Conservation (phyloP, 345 rosid genomes). For the Brassica carinata region DNA sequence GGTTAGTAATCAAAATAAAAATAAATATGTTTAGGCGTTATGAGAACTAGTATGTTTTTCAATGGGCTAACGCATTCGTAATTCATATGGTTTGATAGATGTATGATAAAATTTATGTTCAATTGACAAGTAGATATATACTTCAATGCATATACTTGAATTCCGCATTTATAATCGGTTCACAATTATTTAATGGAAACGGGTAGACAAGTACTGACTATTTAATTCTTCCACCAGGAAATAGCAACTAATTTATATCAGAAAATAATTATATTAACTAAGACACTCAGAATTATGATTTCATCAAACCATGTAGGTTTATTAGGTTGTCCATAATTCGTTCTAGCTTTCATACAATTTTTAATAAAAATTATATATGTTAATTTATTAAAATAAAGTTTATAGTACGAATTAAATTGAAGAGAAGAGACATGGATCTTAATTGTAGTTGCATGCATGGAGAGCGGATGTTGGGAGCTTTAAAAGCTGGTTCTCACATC, state of each 20-base stretch:
- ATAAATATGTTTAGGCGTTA: not conserved
- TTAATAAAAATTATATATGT: not conserved
- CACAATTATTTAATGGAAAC: constrained; percentile 31
- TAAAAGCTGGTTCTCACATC: constrained; percentile 18
- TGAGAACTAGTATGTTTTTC: not conserved
- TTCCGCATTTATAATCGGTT: constrained; percentile 28
- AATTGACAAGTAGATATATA: constrained; percentile 29
- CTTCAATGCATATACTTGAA: constrained; percentile 33
- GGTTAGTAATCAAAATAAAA: not conserved
- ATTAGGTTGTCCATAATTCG: not conserved
- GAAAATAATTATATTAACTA: constrained; percentile 13
- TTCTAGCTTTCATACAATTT: constrained; percentile 22
- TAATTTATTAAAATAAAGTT: constrained; percentile 2
- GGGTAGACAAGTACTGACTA: constrained; percentile 40
- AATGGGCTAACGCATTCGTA: not conserved
- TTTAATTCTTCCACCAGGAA: constrained; percentile 43
- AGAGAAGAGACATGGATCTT: constrained; percentile 27
- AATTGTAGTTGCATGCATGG: constrained; percentile 32
- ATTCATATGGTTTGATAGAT: constrained; percentile 10
- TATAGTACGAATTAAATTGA: constrained; percentile 21
- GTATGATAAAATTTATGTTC: constrained; percentile 24
- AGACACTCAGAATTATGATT: constrained; percentile 16
- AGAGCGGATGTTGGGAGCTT: constrained; percentile 28
- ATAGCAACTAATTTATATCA: constrained; percentile 36
- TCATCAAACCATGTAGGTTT: constrained; percentile 22